phyloP scores from a whole-genome alignment of 140 eudicot species.

The Bidens hawaiensis region DNA sequence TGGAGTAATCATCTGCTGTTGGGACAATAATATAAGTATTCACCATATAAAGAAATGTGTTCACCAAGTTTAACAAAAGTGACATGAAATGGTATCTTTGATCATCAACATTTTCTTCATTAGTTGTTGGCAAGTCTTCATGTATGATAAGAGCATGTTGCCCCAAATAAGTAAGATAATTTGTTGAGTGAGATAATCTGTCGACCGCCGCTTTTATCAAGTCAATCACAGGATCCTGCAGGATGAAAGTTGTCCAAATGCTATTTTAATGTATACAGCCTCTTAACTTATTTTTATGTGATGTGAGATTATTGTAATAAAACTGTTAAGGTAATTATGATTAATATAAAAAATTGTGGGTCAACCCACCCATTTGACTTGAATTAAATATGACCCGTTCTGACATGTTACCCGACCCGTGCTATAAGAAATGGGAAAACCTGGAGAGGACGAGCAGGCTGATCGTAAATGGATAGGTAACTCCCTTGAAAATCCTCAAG shows the following conservation, averaged over 20 bases:
- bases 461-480: constrained; percentile 79
- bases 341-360: too few species aligned
- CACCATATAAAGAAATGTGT: constrained; percentile 92
- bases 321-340: too few species aligned
- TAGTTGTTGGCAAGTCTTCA: constrained; percentile 66
- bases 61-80: constrained; percentile 70
- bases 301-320: too few species aligned
- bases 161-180: constrained; percentile 66
- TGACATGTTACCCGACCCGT: constrained; percentile 2
- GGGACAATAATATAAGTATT: constrained; percentile 94
- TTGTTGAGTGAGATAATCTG: constrained; percentile 71
- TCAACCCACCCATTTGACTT: background rate
- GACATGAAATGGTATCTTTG: constrained; percentile 75
- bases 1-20: constrained; percentile 88
- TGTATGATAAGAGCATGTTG: constrained; percentile 88
- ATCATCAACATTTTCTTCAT: constrained; percentile 51
- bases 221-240: constrained; percentile 82
- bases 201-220: constrained; percentile 69
- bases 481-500: constrained; percentile 79
- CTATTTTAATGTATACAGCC: too few species aligned
- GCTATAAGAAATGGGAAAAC: constrained; percentile 24
- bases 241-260: background rate
- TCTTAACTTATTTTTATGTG: background rate
- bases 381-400: background rate
- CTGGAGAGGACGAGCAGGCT: constrained; percentile 77